Percentiles rank a stretch among this genome's conserved stretches.
These are phyloP conservation scores for Bullera alba DNA, from an alignment of 768 basidiomycete species.

Conservation along the genomic window DNA sequence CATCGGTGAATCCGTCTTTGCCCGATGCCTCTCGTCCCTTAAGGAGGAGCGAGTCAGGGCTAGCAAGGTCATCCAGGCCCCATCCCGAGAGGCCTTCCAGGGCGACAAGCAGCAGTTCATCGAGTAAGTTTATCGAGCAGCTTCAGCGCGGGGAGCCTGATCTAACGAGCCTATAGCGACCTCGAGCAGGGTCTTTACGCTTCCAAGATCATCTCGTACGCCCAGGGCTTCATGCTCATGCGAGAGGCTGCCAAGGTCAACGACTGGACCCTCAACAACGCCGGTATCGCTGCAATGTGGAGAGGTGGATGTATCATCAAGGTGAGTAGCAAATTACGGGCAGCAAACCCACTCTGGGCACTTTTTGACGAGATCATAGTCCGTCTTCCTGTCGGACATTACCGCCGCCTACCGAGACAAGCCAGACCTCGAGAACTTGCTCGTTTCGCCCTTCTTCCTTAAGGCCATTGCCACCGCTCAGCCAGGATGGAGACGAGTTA, in stretches of 20 bases:
- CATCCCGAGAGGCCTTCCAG: conserved; percentile 84
- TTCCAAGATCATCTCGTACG: conserved; percentile 99
- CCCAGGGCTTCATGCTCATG: conserved; percentile 99
- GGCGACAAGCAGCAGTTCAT: conserved; percentile 99
- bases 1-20: conserved; percentile 98
- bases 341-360: background rate
- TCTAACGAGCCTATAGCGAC: conserved; percentile 50
- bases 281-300: conserved; percentile 98
- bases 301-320: conserved; percentile 99
- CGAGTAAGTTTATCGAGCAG: conserved; percentile 49
- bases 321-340: conserved; percentile 46
- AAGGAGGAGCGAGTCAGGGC: conserved; percentile 93
- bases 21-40: conserved; percentile 92
- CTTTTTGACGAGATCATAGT: conserved; percentile 11
- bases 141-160: background rate
- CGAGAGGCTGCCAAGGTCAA: conserved; percentile 90
- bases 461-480: conserved; percentile 83
- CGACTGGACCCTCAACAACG: conserved; percentile 89
- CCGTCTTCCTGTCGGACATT: conserved; percentile 44
- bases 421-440: conserved; percentile 73
- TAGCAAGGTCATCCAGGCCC: conserved; percentile 81
- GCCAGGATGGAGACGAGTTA: conserved; percentile 94
- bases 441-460: conserved; percentile 94
- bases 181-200: conserved; percentile 98
- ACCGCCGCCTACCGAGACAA: conserved; percentile 77